A percentile compares a stretch with the other conserved stretches of the same genome.
phyloP scores from a whole-genome alignment of 805 yeast genomes.

The Wickerhamomyces hampshirensis region DNA sequence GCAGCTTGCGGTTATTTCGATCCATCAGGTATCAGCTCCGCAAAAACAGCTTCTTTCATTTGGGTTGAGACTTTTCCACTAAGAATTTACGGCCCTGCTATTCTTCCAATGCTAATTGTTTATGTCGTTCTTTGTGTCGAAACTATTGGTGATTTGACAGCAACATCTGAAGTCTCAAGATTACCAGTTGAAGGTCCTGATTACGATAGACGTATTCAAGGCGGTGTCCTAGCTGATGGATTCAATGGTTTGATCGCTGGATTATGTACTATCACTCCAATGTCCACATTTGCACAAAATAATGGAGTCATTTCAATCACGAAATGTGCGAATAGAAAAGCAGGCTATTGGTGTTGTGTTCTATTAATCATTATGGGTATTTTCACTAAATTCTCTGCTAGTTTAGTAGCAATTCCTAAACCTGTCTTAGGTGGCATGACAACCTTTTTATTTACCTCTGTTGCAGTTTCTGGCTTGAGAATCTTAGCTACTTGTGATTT shows the following conservation, averaged over 20 bases:
- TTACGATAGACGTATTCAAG: slow-evolving; percentile 85
- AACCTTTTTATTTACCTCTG: slow-evolving; percentile 68
- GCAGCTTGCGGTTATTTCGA: slow-evolving; percentile 87
- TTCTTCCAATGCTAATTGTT: slow-evolving; percentile 79
- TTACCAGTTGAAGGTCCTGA: slow-evolving; percentile 74
- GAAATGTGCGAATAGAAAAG: slow-evolving; percentile 80
- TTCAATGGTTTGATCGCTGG: slow-evolving; percentile 73
- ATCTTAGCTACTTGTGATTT: slow-evolving; percentile 50
- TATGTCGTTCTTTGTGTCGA: slow-evolving; percentile 83
- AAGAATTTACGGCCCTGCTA: slow-evolving; percentile 76
- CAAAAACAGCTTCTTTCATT: slow-evolving; percentile 81
- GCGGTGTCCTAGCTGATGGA: slow-evolving; percentile 90
- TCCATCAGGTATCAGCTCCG: slow-evolving; percentile 49
- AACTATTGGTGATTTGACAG: slow-evolving; percentile 91
- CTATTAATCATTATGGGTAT: slow-evolving; percentile 83
- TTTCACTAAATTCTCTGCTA: slow-evolving; percentile 81
- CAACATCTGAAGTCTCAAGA: slow-evolving; percentile 87
- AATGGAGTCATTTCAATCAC: slow-evolving; percentile 92
- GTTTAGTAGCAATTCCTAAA: slow-evolving; percentile 77
- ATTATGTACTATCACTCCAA: slow-evolving; percentile 76
- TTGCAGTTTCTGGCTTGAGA: slow-evolving; percentile 68
- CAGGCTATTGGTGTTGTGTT: slow-evolving; percentile 76
- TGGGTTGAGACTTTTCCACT: slow-evolving; percentile 86
- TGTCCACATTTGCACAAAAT: slow-evolving; percentile 91
- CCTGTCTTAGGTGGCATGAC: slow-evolving; percentile 89